Conservation (phyloP, 768 basidiomycete genomes). For the Mrakia hoshinonis region DNA sequence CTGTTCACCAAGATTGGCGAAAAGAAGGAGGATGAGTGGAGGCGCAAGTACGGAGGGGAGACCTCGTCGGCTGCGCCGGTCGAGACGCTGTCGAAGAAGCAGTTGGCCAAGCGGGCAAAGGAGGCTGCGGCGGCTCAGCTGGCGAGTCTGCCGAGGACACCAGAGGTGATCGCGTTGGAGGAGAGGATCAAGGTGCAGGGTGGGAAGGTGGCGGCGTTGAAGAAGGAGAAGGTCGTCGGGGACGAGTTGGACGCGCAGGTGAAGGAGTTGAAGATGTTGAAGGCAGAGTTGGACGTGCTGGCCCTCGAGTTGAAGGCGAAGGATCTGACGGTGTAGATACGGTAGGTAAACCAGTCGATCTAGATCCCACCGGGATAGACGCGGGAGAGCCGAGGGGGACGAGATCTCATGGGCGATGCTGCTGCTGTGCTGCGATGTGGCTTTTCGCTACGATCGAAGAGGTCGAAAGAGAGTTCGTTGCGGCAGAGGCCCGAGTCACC, state of each 20-base stretch:
- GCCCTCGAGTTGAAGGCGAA: constrained; percentile 48
- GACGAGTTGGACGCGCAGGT: constrained; percentile 35
- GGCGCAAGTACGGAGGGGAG: constrained; percentile 65
- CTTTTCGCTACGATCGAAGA: too few relatives aligned
- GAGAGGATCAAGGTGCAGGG: constrained; percentile 69
- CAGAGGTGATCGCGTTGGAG: constrained; percentile 65
- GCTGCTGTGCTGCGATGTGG: too few relatives aligned
- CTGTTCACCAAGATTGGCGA: constrained; percentile 93
- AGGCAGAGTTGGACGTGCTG: constrained; percentile 53
- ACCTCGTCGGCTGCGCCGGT: constrained; percentile 40
- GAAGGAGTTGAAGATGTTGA: constrained; percentile 54
- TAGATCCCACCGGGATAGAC: too few relatives aligned
- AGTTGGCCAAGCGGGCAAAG: constrained; percentile 48
- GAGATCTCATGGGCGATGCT: too few relatives aligned
- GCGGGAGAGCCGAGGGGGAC: too few relatives aligned
- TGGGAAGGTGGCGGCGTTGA: constrained; percentile 60
- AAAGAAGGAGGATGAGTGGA: constrained; percentile 74
- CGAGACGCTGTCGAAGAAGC: constrained; percentile 39
- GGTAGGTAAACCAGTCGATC: too few relatives aligned
- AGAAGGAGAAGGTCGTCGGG: constrained; percentile 45
- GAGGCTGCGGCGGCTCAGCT: constrained; percentile 40
- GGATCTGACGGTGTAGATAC: neutral
- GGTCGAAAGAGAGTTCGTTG: too few relatives aligned
- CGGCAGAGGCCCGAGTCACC: too few relatives aligned
- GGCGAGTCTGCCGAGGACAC: constrained; percentile 54